Evolutionary conservation across 1,284 basidiomycete species (phyloP).

Genomic region (Trametes hirsuta): DNA sequence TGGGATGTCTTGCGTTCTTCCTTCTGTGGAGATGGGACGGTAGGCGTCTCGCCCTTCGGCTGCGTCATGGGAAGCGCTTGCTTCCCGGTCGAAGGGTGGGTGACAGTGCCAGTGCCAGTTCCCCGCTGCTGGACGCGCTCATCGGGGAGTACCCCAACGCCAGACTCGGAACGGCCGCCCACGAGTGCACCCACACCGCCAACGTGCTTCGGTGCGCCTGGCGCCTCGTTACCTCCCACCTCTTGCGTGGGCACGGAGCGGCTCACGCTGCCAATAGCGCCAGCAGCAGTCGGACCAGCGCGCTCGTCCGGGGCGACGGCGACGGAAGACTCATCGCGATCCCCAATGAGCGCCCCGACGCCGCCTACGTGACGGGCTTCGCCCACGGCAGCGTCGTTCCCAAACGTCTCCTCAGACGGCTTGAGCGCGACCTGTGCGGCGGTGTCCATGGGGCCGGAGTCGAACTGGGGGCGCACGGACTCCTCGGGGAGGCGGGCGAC

Average conservation of each 20-base stretch:
- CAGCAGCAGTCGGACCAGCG: not conserved
- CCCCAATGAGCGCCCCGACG: constrained; percentile 37
- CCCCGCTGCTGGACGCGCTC: constrained; percentile 21
- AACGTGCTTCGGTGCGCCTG: constrained; percentile 6
- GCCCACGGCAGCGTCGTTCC: constrained; percentile 19
- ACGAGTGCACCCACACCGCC: constrained; percentile 36
- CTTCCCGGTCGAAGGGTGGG: not conserved
- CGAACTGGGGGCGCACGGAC: constrained; percentile 31
- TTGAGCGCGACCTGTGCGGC: constrained; percentile 14
- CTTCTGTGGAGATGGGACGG: not conserved
- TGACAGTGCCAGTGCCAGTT: constrained; percentile 3
- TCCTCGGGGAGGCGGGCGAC: constrained; percentile 40
- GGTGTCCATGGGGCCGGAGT: constrained; percentile 15
- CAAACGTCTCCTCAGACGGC: constrained; percentile 21
- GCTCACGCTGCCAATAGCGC: not conserved
- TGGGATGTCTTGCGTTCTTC: not conserved
- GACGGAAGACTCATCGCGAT: constrained; percentile 32
- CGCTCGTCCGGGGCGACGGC: constrained; percentile 37
- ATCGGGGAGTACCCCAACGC: constrained; percentile 35
- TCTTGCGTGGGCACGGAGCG: constrained; percentile 3
- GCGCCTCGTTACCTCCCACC: not conserved
- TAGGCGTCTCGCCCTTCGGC: not conserved
- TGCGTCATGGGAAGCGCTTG: not conserved
- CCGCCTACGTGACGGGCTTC: constrained; percentile 25
- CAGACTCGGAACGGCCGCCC: constrained; percentile 31